These are phyloP conservation scores for Lantana camara DNA, from an alignment of 257 asterid genomes.

Conservation along the genomic window DNA sequence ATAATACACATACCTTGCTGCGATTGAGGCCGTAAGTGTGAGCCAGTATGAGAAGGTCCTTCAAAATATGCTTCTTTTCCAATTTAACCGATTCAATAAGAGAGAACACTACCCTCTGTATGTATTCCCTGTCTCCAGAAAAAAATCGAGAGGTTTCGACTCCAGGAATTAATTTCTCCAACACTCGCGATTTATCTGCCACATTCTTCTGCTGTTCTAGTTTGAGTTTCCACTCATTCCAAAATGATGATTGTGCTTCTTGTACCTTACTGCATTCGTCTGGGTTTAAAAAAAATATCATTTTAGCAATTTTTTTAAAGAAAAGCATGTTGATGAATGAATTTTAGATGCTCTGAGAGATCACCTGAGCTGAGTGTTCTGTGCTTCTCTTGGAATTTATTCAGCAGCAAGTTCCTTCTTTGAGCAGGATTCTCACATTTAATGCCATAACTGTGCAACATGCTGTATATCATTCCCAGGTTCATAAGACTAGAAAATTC, in stretches of 20 bases:
- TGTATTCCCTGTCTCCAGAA: constrained; percentile 80
- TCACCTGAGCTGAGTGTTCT: constrained; percentile 73
- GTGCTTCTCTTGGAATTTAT: constrained; percentile 66
- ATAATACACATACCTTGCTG: constrained; percentile 54
- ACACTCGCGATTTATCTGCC: constrained; percentile 83
- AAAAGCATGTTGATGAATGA: constrained; percentile 20
- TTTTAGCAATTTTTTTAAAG: constrained; percentile 5
- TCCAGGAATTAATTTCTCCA: constrained; percentile 92
- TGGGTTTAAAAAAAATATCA: constrained; percentile 38
- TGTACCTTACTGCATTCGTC: constrained; percentile 77
- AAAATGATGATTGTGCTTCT: constrained; percentile 88
- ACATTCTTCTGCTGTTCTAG: constrained; percentile 82
- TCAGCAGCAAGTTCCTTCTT: constrained; percentile 74
- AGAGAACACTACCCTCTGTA: constrained; percentile 62
- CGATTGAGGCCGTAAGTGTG: constrained; percentile 70
- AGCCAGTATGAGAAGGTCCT: constrained; percentile 64
- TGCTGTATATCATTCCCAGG: constrained; percentile 85
- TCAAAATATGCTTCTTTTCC: constrained; percentile 74
- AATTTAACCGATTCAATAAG: constrained; percentile 70
- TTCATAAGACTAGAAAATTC: constrained; percentile 90
- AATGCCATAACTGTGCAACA: constrained; percentile 72
- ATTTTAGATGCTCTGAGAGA: constrained; percentile 24
- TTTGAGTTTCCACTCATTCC: constrained; percentile 98
- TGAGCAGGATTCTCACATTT: constrained; percentile 78
- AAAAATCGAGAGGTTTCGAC: constrained; percentile 83